These are phyloP conservation scores for Phlebiopsis flavidoalba DNA, from an alignment of 768 basidiomycete species.

Conservation along the genomic window DNA sequence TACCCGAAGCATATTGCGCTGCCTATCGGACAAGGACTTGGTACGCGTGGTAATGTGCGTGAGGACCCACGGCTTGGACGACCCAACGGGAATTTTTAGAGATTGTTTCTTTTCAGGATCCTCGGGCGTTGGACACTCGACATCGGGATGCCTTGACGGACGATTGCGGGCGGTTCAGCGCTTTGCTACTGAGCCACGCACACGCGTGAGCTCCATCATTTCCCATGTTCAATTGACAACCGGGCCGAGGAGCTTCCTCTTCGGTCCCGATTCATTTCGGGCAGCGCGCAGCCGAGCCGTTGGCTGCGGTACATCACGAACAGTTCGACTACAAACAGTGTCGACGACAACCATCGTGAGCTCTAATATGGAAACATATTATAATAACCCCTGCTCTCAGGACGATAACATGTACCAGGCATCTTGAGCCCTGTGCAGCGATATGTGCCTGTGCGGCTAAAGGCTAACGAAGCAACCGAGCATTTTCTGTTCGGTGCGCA, in stretches of 20 bases:
- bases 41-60: slow-evolving; percentile 10
- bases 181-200: slow-evolving; percentile 31
- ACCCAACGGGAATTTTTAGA: slow-evolving; percentile 23
- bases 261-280: not conserved
- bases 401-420: slow-evolving; percentile 17
- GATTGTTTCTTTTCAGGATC: slow-evolving; percentile 35
- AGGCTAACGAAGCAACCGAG: slow-evolving; percentile 17
- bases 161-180: slow-evolving; percentile 20
- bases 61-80: slow-evolving; percentile 11
- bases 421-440: slow-evolving; percentile 13
- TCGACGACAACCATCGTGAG: slow-evolving; percentile 5
- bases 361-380: slow-evolving; percentile 20
- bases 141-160: slow-evolving; percentile 35
- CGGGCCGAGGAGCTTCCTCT: not conserved
- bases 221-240: slow-evolving; percentile 22
- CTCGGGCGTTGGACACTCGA: slow-evolving; percentile 27
- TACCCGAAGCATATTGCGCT: slow-evolving; percentile 30
- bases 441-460: slow-evolving; percentile 18
- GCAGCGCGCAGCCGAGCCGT: not conserved
- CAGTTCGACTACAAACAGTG: not conserved
- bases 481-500: too few species aligned
- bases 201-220: slow-evolving; percentile 18
- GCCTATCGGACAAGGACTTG: slow-evolving; percentile 27
- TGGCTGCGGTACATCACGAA: not conserved
- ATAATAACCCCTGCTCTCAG: slow-evolving; percentile 12